These are phyloP conservation scores for Calonectria hawksworthii DNA, from an alignment of 2,329 filamentous ascomycete species.

Conservation along the genomic window DNA sequence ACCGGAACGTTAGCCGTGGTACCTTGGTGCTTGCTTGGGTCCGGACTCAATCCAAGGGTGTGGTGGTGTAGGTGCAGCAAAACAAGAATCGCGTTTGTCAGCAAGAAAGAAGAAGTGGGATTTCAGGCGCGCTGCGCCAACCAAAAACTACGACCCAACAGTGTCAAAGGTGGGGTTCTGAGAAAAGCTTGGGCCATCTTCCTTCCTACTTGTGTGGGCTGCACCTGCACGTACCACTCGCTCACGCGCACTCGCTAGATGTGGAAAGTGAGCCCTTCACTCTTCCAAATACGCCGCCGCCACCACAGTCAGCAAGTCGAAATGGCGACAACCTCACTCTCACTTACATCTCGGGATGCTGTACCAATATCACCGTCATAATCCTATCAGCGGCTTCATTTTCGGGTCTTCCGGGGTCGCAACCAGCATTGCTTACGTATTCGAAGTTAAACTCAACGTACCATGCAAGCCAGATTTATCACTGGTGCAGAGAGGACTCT, in stretches of 20 bases:
- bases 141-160: slow-evolving; percentile 12
- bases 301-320: background rate
- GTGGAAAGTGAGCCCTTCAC: background rate
- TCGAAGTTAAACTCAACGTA: background rate
- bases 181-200: slow-evolving; percentile 19
- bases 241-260: background rate
- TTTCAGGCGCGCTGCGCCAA: slow-evolving; percentile 12
- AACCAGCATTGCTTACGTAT: background rate
- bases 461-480: slow-evolving; percentile 5
- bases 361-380: background rate
- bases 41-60: background rate
- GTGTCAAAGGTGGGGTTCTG: slow-evolving; percentile 7
- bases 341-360: background rate
- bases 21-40: slow-evolving; percentile 4
- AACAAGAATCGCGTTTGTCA: slow-evolving; percentile 45
- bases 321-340: slow-evolving; percentile 2
- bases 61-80: slow-evolving; percentile 21
- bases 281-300: background rate
- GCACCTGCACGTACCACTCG: slow-evolving; percentile 11
- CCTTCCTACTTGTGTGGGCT: background rate
- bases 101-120: slow-evolving; percentile 29
- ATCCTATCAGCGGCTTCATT: background rate
- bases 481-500: background rate
- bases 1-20: slow-evolving; percentile 8
- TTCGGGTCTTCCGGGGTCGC: background rate